These are phyloP conservation scores for Solioccasus polychromus DNA, from an alignment of 768 basidiomycete genomes.

Conservation along the genomic window DNA sequence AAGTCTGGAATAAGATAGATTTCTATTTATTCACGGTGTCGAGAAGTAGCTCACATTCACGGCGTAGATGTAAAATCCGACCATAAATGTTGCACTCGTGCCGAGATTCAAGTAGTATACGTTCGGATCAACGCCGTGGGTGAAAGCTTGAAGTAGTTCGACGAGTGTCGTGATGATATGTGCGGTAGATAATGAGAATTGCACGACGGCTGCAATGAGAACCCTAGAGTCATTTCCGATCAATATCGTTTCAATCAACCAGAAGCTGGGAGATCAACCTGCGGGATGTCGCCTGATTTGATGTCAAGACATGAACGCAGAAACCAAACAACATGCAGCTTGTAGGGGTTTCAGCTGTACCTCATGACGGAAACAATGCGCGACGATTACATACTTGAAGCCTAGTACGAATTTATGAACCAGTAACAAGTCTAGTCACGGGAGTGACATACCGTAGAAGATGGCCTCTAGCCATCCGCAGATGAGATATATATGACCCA, in stretches of 20 bases:
- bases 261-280: background rate
- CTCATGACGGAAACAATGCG: background rate
- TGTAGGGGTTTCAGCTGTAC: background rate
- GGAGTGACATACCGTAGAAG: constrained; percentile 13
- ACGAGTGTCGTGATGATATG: constrained; percentile 12
- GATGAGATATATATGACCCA: constrained; percentile 16
- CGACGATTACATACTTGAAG: constrained; percentile 6
- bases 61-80: constrained; percentile 16
- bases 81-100: constrained; percentile 4
- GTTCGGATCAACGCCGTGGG: background rate
- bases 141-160: constrained; percentile 14
- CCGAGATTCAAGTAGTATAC: constrained; percentile 10
- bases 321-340: constrained; percentile 13
- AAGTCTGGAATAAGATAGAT: constrained; percentile 5
- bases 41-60: constrained; percentile 13
- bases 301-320: constrained; percentile 5
- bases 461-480: constrained; percentile 17
- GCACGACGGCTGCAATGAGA: constrained; percentile 11
- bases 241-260: no score
- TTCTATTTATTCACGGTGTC: background rate
- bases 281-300: constrained; percentile 1
- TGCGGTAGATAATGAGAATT: constrained; percentile 13
- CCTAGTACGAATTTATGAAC: constrained; percentile 1
- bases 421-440: background rate
- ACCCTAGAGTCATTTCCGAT: no score